A percentile compares a stretch with the other conserved stretches of the same genome.
These are phyloP conservation scores for Phytopythium ostracodes DNA, from an alignment of 352 stramenopile species.

Conservation along the genomic window DNA sequence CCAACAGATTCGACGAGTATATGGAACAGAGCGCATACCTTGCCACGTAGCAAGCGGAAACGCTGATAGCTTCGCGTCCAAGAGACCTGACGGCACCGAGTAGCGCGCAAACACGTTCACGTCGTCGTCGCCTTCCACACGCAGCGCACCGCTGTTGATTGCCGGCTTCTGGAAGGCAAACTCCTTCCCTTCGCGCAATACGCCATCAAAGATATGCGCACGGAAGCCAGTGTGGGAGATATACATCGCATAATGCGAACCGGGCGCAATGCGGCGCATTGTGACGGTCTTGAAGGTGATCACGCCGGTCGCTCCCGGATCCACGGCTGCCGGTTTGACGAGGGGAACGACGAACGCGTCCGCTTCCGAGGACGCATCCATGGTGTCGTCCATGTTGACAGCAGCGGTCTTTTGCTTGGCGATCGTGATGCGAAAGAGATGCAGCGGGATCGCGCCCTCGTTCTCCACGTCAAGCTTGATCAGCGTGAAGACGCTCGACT, in stretches of 20 bases:
- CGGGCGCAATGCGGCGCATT: constrained; percentile 13
- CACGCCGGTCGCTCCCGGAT: constrained; percentile 16
- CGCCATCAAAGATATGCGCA: constrained; percentile 45
- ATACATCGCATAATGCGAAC: constrained; percentile 42
- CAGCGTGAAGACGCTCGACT: constrained; percentile 22
- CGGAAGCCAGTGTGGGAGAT: constrained; percentile 60
- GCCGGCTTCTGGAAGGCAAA: constrained; percentile 17
- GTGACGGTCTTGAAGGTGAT: constrained; percentile 34
- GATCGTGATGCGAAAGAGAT: constrained; percentile 40
- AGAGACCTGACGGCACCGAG: constrained; percentile 17
- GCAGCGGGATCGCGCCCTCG: constrained; percentile 37
- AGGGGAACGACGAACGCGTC: constrained; percentile 25
- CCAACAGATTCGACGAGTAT: too few relatives aligned
- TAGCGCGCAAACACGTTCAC: constrained; percentile 27
- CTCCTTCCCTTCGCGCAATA: constrained; percentile 34
- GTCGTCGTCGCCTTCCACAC: constrained; percentile 21
- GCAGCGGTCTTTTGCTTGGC: background rate
- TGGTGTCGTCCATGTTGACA: constrained; percentile 7
- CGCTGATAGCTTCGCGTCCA: constrained; percentile 24
- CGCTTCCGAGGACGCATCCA: background rate
- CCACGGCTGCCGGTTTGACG: constrained; percentile 24
- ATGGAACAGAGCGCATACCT: constrained; percentile 23
- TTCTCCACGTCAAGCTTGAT: constrained; percentile 36
- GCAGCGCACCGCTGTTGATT: constrained; percentile 22
- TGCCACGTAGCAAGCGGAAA: constrained; percentile 55